Conservation (phyloP, 2,329 filamentous ascomycete species). For the Exophiala alcalophila region DNA sequence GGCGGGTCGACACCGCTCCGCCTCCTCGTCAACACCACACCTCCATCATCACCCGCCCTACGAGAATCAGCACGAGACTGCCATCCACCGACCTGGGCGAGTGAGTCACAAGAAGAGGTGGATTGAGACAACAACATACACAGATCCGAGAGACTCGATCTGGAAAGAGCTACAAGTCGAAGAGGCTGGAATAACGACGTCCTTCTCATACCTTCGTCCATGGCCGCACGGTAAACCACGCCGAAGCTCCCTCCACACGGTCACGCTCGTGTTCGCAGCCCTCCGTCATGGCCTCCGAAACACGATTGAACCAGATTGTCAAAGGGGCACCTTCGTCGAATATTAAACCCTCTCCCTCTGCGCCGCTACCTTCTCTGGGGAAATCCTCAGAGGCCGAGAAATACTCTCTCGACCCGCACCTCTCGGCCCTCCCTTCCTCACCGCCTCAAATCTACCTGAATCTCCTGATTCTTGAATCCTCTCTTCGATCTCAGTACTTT, state of each 20-base stretch:
- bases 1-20: too few species aligned
- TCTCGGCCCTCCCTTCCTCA: slow-evolving; percentile 79
- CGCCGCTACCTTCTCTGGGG: slow-evolving; percentile 37
- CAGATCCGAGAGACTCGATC: too few species aligned
- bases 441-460: slow-evolving; percentile 98
- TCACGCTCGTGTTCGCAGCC: background rate
- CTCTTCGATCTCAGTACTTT: slow-evolving; percentile 87
- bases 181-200: too few species aligned
- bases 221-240: slow-evolving; percentile 11
- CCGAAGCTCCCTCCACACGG: background rate
- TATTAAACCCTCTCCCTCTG: slow-evolving; percentile 46
- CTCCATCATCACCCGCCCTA: too few species aligned
- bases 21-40: too few species aligned
- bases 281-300: slow-evolving; percentile 55
- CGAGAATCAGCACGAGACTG: too few species aligned
- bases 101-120: too few species aligned
- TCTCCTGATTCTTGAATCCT: slow-evolving; percentile 92
- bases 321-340: slow-evolving; percentile 77
- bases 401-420: slow-evolving; percentile 54
- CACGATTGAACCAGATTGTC: slow-evolving; percentile 77
- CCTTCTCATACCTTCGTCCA: slow-evolving; percentile 9
- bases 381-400: slow-evolving; percentile 20
- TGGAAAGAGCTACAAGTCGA: too few species aligned
- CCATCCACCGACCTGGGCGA: too few species aligned
- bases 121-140: too few species aligned